A percentile compares a stretch with the other conserved stretches of the same genome.
phyloP scores from a whole-genome alignment of 1,139 yeast genomes.

The Protomyces inouyei region DNA sequence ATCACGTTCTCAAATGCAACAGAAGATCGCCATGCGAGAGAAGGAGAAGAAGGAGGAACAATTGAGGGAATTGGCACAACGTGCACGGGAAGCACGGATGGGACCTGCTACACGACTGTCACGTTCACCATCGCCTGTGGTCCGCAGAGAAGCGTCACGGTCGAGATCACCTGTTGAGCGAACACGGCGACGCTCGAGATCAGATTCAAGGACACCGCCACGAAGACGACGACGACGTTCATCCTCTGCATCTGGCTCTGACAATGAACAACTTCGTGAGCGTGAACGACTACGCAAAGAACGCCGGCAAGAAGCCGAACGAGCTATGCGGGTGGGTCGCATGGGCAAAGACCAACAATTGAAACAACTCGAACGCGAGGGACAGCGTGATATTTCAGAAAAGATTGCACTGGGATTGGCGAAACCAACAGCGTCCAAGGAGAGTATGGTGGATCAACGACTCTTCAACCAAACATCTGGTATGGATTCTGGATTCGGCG shows the following conservation, averaged over 20 bases:
- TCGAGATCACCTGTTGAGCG: neutral
- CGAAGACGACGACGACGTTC: constrained; percentile 8
- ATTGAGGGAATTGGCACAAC: constrained; percentile 55
- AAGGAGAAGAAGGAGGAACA: constrained; percentile 57
- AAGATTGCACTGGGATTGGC: constrained; percentile 53
- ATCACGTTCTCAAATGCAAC: constrained; percentile 54
- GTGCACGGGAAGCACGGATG: constrained; percentile 46
- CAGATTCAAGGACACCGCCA: constrained; percentile 18
- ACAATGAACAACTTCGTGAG: constrained; percentile 30
- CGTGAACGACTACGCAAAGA: constrained; percentile 46
- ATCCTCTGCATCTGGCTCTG: constrained; percentile 31
- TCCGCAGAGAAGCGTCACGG: neutral
- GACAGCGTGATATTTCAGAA: constrained; percentile 53
- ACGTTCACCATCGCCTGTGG: constrained; percentile 10
- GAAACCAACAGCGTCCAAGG: constrained; percentile 42
- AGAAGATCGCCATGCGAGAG: constrained; percentile 53
- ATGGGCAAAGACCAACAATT: constrained; percentile 48
- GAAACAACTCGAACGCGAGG: constrained; percentile 45
- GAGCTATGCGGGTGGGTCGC: constrained; percentile 45
- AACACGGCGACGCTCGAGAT: neutral
- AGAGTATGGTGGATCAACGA: constrained; percentile 53
- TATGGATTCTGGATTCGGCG: constrained; percentile 37
- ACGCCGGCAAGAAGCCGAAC: constrained; percentile 47
- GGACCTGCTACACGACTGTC: neutral
- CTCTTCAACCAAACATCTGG: constrained; percentile 44